Evolutionary conservation across 164 flowering plant species (phyloP), one percentile per base, ranked within the genome.

Genomic region (Magnolia kwangsiensis): DNA sequence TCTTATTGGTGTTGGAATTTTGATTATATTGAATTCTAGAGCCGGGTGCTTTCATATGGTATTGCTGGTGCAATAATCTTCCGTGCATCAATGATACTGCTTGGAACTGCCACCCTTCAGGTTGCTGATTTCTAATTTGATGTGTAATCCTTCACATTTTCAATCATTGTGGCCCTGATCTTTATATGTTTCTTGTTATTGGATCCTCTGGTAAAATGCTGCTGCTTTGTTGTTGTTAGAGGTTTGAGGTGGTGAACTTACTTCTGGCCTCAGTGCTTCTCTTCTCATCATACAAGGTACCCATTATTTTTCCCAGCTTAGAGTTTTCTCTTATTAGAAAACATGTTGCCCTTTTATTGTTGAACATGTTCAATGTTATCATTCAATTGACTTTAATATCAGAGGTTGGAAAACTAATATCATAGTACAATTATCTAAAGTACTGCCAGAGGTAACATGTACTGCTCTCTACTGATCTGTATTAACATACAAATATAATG

Each of bases 41-140:
- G 83, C 69, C 89, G 89, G 80, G 99, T 95, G 79, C 97, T 95
- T 80, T 86, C 99, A 14, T 95, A 92, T 86, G 99, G 98, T 74
- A 89, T 95, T 86, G 92, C 92, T 85, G 99, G 99, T 77, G 97
- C 99, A 61, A 64, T 95, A 55, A 72, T 95, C 83, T 95, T 95
- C 78, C 94, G 98, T 55, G 85, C 90, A 79, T 80, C 92, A 72
- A 29, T 95, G 74, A 95, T 95, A 84, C 88, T 93, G 81, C 93
- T 95, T 66, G 99, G 99, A 74, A 80, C 97, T 68, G 96, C 90
- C 71, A 92, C 99, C 19, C 89, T 95, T 75, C 96, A 95, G 97
- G 99, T 93, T 61, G 51, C 63, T 81, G 74, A 50, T n/a, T 69
- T 29, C 14, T 59, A 19, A 21, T 55, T 68, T 55, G 27, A 24